phyloP scores from a whole-genome alignment of 1,284 basidiomycete genomes.

The Fomitopsis palustris region DNA sequence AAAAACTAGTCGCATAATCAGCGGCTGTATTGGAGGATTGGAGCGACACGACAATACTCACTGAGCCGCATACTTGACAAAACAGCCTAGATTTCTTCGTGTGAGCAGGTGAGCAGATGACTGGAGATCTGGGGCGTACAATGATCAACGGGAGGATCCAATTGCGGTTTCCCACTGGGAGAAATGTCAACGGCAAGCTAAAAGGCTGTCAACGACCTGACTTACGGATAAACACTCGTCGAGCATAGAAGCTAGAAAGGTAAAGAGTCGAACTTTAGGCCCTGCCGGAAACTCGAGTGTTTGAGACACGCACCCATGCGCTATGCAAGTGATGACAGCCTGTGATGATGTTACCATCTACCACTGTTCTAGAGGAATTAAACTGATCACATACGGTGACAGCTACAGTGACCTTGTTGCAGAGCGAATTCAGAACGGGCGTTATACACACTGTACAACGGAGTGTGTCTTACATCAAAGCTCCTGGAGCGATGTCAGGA shows the following conservation, averaged over 20 bases:
- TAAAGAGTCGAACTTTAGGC: background rate
- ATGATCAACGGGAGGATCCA: slow-evolving; percentile 4
- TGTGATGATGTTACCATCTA: slow-evolving; percentile 6
- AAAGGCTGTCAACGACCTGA: background rate
- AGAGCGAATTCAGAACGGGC: too few relatives aligned
- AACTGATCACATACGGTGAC: too few relatives aligned
- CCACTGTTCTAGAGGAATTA: slow-evolving; percentile 3
- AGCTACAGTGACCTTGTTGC: too few relatives aligned
- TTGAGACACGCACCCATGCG: slow-evolving; percentile 3
- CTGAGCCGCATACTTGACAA: too few relatives aligned
- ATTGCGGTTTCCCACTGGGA: slow-evolving; percentile 6
- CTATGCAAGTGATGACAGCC: slow-evolving; percentile 13
- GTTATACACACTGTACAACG: too few relatives aligned
- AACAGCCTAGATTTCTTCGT: background rate
- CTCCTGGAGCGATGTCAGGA: slow-evolving; percentile 5
- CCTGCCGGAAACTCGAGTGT: background rate
- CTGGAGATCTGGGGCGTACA: background rate
- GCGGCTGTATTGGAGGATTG: slow-evolving; percentile 6
- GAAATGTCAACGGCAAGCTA: too few relatives aligned
- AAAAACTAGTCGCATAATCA: background rate
- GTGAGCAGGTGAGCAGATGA: background rate
- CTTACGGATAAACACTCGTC: slow-evolving; percentile 11
- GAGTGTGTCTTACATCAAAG: slow-evolving; percentile 11
- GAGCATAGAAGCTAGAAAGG: slow-evolving; percentile 13
- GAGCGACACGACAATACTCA: background rate